Evolutionary conservation across 2,329 filamentous ascomycete genomes (phyloP).

Genomic region (Colletotrichum theobromicola): DNA sequence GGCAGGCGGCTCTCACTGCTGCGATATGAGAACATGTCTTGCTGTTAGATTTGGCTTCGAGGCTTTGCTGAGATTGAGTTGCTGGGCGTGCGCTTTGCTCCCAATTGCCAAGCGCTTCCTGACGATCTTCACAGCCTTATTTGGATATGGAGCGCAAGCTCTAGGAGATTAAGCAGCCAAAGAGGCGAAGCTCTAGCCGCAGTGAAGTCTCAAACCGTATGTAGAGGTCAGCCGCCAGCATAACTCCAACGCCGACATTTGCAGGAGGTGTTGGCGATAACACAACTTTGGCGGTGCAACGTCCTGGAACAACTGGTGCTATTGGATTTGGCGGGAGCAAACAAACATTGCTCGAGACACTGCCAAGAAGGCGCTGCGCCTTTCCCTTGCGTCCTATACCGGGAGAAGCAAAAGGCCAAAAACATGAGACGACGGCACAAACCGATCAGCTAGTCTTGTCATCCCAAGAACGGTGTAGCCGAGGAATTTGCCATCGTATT

Average conservation of each 20-base stretch:
- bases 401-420: background rate
- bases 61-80: background rate
- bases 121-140: conserved; percentile 12
- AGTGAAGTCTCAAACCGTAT: background rate
- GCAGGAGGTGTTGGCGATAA: background rate
- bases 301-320: background rate
- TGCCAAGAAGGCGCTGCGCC: background rate
- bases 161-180: background rate
- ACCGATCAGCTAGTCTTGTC: background rate
- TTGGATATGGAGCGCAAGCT: background rate
- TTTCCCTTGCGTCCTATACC: background rate
- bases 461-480: background rate
- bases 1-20: background rate
- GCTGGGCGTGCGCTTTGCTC: conserved; percentile 17
- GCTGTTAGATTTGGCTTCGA: background rate
- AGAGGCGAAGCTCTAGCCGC: background rate
- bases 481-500: background rate
- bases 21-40: background rate
- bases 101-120: conserved; percentile 8
- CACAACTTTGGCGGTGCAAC: background rate
- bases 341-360: background rate
- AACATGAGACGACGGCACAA: conserved; percentile 8
- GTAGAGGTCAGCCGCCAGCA: background rate
- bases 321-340: background rate
- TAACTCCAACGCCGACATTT: background rate